phyloP scores from a whole-genome alignment of 192 early-diverging fungal genomes.

The Coemansia sp. region DNA sequence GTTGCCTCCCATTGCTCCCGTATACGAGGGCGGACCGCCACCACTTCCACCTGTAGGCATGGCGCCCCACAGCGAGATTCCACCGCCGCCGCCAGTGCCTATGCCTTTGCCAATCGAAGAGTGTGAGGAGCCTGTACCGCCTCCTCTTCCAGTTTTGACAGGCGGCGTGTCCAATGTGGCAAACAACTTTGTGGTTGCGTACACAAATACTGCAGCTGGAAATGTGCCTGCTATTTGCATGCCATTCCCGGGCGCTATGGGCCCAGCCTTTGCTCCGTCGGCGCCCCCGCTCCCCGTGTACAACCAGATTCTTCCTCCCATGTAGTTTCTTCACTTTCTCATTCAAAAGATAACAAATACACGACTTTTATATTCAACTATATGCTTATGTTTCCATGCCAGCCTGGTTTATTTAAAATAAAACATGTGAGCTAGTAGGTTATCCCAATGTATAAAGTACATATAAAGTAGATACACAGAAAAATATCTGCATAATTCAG shows the following conservation, averaged over 20 bases:
- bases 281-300: constrained; percentile 34
- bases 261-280: constrained; percentile 16
- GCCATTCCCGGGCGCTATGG: constrained; percentile 27
- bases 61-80: constrained; percentile 18
- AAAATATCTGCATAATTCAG: background rate
- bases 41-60: constrained; percentile 18
- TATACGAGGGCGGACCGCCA: constrained; percentile 8
- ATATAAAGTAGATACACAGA: background rate
- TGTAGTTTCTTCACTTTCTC: constrained; percentile 1
- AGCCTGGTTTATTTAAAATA: no score
- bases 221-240: constrained; percentile 53
- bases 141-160: constrained; percentile 14
- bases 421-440: no score
- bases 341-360: background rate
- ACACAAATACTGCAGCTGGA: constrained; percentile 41
- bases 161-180: constrained; percentile 16
- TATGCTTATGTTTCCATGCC: background rate
- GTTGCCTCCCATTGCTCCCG: constrained; percentile 10
- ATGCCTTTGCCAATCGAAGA: constrained; percentile 21
- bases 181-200: constrained; percentile 41
- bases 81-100: constrained; percentile 18
- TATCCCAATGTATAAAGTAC: background rate
- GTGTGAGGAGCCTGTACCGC: constrained; percentile 16
- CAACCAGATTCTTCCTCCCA: constrained; percentile 35
- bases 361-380: background rate